These are phyloP conservation scores for Alternaria metachromatica DNA, from an alignment of 2,329 filamentous ascomycete species.

Conservation along the genomic window DNA sequence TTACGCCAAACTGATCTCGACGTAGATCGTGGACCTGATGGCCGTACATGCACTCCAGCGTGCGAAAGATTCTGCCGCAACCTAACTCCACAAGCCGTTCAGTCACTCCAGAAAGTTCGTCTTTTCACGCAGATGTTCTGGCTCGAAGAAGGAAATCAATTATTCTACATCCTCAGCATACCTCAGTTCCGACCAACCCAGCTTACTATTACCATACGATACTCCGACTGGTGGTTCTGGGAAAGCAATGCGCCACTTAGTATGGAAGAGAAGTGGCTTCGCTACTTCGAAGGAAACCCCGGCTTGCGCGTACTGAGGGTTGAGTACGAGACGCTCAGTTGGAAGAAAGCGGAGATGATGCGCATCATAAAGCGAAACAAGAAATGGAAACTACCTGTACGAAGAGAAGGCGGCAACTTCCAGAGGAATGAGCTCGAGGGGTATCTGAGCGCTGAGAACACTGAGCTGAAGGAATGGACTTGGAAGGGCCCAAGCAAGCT, in stretches of 20 bases:
- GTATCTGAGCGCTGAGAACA: slow-evolving; percentile 14
- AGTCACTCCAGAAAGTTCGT: slow-evolving; percentile 14
- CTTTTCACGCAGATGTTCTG: slow-evolving; percentile 20
- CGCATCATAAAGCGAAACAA: slow-evolving; percentile 16
- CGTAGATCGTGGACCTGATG: slow-evolving; percentile 11
- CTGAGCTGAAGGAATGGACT: slow-evolving; percentile 15
- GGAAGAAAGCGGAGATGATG: slow-evolving; percentile 21
- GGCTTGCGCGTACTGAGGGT: slow-evolving; percentile 13
- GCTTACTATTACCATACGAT: slow-evolving; percentile 57
- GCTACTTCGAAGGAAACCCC: not conserved
- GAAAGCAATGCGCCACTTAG: slow-evolving; percentile 89
- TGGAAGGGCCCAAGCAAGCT: slow-evolving; percentile 18
- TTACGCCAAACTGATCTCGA: not conserved
- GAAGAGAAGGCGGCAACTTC: not conserved
- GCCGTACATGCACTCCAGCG: not conserved
- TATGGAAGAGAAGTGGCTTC: slow-evolving; percentile 10
- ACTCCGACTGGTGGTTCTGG: slow-evolving; percentile 71
- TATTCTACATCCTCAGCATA: not conserved
- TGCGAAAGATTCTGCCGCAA: slow-evolving; percentile 6
- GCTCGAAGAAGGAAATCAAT: slow-evolving; percentile 3
- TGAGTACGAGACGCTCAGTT: slow-evolving; percentile 18
- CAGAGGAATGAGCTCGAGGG: slow-evolving; percentile 3
- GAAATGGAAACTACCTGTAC: slow-evolving; percentile 9
- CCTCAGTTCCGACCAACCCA: slow-evolving; percentile 7
- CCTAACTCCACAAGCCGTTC: not conserved